Evolutionary conservation across 495 filamentous ascomycete species (phyloP).

Genomic region (Hypoxylon crocopeplum): DNA sequence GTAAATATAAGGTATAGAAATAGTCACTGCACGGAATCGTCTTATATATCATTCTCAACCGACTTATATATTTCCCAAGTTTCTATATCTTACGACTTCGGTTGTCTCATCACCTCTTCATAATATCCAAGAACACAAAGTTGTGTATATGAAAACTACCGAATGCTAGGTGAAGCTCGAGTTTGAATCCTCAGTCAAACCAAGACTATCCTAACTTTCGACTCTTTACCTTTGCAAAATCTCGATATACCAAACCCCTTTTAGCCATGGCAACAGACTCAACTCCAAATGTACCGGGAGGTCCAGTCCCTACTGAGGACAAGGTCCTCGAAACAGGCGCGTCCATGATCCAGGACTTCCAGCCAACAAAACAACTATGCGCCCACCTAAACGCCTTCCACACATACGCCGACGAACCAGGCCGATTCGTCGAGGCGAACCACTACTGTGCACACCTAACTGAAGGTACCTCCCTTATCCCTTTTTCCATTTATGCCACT

Average conservation of each 20-base stretch:
- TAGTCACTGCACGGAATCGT: no score
- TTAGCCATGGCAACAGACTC: constrained; percentile 17
- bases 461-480: constrained; percentile 52
- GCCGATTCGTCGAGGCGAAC: constrained; percentile 74
- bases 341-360: constrained; percentile 59
- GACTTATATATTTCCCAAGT: no score
- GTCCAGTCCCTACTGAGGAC: constrained; percentile 28
- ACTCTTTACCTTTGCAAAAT: neutral
- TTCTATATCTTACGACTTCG: no score
- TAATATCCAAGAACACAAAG: no score
- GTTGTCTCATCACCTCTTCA: no score
- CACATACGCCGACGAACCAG: constrained; percentile 73
- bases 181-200: no score
- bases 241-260: neutral
- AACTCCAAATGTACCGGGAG: constrained; percentile 29
- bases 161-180: no score
- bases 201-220: no score
- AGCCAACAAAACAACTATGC: constrained; percentile 77
- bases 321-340: constrained; percentile 40
- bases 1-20: neutral
- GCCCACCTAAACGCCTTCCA: constrained; percentile 89
- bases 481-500: neutral
- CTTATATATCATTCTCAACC: no score
- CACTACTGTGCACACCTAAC: constrained; percentile 87
- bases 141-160: no score